These are phyloP conservation scores for Eutrema yunnanense DNA, from an alignment of 345 rosid species.

Conservation along the genomic window DNA sequence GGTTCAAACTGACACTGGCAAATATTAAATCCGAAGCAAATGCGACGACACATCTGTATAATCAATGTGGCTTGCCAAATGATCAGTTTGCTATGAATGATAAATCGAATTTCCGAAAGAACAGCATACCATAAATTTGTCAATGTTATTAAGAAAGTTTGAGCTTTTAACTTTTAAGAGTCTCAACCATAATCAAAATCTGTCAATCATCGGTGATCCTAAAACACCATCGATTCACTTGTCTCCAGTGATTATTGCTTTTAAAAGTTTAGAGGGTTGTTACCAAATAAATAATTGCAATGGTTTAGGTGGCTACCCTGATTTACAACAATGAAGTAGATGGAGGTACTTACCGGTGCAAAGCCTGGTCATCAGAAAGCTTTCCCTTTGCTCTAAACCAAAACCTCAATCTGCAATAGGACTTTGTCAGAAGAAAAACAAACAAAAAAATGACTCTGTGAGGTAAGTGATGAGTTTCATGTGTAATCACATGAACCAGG, in stretches of 20 bases:
- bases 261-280: background rate
- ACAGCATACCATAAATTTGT: background rate
- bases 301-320: background rate
- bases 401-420: slow-evolving; percentile 57
- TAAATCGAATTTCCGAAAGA: background rate
- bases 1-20: slow-evolving; percentile 71
- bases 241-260: background rate
- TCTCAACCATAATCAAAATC: background rate
- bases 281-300: background rate
- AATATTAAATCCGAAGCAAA: slow-evolving; percentile 86
- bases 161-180: background rate
- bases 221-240: background rate
- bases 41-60: slow-evolving; percentile 85
- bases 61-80: background rate
- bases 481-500: slow-evolving; percentile 1
- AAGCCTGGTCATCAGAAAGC: slow-evolving; percentile 91
- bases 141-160: background rate
- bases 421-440: background rate
- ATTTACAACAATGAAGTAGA: slow-evolving; percentile 7
- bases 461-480: background rate
- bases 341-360: slow-evolving; percentile 62
- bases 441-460: background rate
- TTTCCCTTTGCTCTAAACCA: slow-evolving; percentile 97
- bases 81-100: background rate
- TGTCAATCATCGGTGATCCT: background rate